Evolutionary conservation across 2,329 filamentous ascomycete species (phyloP).

Genomic region (Periconia digitata): DNA sequence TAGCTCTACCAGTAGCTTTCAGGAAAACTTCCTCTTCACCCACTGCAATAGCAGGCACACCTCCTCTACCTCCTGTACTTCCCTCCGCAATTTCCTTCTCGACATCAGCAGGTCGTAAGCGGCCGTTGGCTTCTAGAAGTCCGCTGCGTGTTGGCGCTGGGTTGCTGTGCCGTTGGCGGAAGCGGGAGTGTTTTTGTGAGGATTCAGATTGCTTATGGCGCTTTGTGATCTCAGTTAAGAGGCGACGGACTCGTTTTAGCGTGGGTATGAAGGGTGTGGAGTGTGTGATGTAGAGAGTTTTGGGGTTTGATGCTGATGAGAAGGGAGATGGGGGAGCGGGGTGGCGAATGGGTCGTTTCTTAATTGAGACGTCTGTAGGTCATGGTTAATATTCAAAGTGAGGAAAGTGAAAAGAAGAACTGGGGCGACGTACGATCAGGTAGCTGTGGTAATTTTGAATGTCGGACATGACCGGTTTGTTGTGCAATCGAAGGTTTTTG

Average conservation of each 20-base stretch:
- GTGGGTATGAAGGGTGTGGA: constrained; percentile 68
- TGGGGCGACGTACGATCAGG: constrained; percentile 21
- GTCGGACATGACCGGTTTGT: constrained; percentile 3
- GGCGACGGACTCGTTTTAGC: constrained; percentile 65
- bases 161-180: not conserved
- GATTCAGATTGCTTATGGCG: constrained; percentile 47
- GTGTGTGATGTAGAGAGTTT: constrained; percentile 67
- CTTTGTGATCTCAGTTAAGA: constrained; percentile 60
- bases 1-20: constrained; percentile 67
- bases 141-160: constrained; percentile 1
- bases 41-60: not conserved
- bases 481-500: constrained; percentile 1
- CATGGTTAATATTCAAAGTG: constrained; percentile 3
- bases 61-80: constrained; percentile 9
- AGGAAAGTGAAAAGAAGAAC: not conserved
- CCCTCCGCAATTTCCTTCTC: constrained; percentile 31
- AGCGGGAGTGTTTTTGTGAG: constrained; percentile 1
- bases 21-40: constrained; percentile 58
- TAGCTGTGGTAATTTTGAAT: constrained; percentile 18
- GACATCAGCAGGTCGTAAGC: constrained; percentile 31
- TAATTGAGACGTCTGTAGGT: constrained; percentile 48
- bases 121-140: constrained; percentile 21
- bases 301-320: constrained; percentile 50
- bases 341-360: constrained; percentile 62
- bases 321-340: constrained; percentile 58